Evolutionary conservation across 441 rosid genomes (phyloP).

Genomic region (Gossypium gossypioides): DNA sequence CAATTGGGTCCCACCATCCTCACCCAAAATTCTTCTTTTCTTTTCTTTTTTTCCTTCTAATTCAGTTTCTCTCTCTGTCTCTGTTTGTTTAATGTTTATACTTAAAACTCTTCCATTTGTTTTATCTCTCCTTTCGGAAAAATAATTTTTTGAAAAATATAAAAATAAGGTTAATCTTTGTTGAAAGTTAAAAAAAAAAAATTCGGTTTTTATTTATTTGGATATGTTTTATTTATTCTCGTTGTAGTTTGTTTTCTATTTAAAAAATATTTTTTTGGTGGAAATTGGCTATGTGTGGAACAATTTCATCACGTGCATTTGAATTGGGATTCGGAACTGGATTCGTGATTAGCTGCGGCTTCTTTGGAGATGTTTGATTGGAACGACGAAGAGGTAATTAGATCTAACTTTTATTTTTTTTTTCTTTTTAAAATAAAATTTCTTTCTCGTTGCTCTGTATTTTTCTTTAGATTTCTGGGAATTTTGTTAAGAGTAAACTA

Average conservation of each 20-base stretch:
- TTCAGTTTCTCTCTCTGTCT: not conserved
- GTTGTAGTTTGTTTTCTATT: not conserved
- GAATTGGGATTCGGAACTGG: slow-evolving; percentile 22
- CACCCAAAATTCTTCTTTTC: not conserved
- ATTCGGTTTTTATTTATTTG: not conserved
- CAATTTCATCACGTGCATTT: slow-evolving; percentile 20
- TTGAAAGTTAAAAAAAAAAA: no score
- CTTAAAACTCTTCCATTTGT: not conserved
- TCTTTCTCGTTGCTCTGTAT: not conserved
- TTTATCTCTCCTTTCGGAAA: not conserved
- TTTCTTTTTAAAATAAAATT: not conserved
- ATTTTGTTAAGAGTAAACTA: not conserved
- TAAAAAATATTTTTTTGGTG: not conserved
- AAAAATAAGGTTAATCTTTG: not conserved
- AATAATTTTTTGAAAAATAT: not conserved
- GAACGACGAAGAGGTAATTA: slow-evolving; percentile 90
- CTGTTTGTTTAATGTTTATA: slow-evolving; percentile 11
- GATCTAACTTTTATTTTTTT: not conserved
- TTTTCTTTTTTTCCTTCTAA: not conserved
- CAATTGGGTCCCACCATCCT: slow-evolving; percentile 9
- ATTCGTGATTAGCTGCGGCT: slow-evolving; percentile 20
- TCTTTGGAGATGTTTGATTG: slow-evolving; percentile 86
- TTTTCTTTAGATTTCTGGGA: not conserved
- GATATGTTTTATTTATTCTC: slow-evolving; percentile 9
- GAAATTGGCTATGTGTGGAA: slow-evolving; percentile 54